Percentiles rank a stretch among this genome's conserved stretches.
Evolutionary conservation across 495 filamentous ascomycete genomes (phyloP).

Genomic region (Penicillium maclennaniae): DNA sequence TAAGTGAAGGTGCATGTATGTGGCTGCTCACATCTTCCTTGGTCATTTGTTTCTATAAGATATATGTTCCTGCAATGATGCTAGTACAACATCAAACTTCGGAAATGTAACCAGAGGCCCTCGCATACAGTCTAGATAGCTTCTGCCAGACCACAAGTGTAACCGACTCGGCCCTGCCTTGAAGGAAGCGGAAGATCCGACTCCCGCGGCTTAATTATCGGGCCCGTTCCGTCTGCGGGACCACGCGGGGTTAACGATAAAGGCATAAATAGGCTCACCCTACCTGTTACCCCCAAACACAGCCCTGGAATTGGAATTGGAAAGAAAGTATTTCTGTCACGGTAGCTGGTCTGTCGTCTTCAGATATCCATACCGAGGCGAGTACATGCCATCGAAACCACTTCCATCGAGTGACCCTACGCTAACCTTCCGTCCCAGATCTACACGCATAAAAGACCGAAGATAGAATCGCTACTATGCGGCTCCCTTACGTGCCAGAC

Average conservation of each 20-base stretch:
- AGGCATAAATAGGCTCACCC: conserved; percentile 2
- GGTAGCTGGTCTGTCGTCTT: not conserved
- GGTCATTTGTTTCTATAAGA: no score
- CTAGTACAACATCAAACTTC: no score
- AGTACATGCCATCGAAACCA: not conserved
- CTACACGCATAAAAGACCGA: not conserved
- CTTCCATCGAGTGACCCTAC: not conserved
- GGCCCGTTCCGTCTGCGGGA: conserved; percentile 12
- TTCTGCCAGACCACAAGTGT: no score
- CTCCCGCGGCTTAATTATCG: conserved; percentile 9
- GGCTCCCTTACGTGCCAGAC: conserved; percentile 63
- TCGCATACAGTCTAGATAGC: no score
- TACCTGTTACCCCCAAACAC: not conserved
- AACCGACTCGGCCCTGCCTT: not conserved
- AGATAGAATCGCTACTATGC: conserved; percentile 49
- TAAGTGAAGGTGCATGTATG: not conserved
- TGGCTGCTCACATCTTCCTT: no score
- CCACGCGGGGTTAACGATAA: conserved; percentile 21
- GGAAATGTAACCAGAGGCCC: no score
- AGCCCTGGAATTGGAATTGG: not conserved
- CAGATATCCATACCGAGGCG: not conserved
- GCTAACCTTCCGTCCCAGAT: not conserved
- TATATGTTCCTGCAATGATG: no score
- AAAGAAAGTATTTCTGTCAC: not conserved
- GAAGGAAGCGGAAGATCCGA: conserved; percentile 8